A percentile compares a stretch with the other conserved stretches of the same genome.
phyloP scores from a whole-genome alignment of 495 filamentous ascomycete species.

The Sphaerosporella brunnea region DNA sequence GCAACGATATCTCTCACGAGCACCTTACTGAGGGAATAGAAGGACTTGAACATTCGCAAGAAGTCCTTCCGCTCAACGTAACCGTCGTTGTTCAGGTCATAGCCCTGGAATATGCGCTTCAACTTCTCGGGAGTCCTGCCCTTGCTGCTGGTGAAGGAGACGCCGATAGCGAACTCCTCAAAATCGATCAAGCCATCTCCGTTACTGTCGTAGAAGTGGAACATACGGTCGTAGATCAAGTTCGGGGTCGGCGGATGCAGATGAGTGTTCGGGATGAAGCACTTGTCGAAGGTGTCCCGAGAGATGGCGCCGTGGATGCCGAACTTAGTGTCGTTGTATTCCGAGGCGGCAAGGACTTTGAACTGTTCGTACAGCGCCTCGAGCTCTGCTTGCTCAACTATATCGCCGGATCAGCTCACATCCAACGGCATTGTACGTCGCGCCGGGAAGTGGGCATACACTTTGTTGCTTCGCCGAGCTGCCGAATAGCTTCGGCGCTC shows the following conservation, averaged over 20 bases:
- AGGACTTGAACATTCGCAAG: conserved; percentile 74
- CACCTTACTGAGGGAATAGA: conserved; percentile 70
- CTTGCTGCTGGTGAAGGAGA: conserved; percentile 65
- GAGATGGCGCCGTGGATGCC: conserved; percentile 68
- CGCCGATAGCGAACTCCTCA: conserved; percentile 68
- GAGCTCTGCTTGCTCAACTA: conserved; percentile 57
- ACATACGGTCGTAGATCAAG: conserved; percentile 86
- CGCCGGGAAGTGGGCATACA: conserved; percentile 25
- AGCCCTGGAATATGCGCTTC: conserved; percentile 63
- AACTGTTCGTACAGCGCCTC: conserved; percentile 95
- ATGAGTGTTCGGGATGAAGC: conserved; percentile 68
- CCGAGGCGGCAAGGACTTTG: conserved; percentile 69
- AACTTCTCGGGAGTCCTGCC: conserved; percentile 42
- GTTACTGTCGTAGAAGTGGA: conserved; percentile 88
- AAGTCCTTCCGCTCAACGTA: conserved; percentile 79
- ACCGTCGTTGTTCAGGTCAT: conserved; percentile 81
- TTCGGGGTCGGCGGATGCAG: conserved; percentile 60
- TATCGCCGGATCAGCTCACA: conserved; percentile 3
- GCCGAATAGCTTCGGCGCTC: conserved; percentile 41
- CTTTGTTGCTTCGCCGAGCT: conserved; percentile 50
- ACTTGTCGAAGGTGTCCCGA: conserved; percentile 73
- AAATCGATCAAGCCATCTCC: conserved; percentile 82
- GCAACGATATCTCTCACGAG: conserved; percentile 70
- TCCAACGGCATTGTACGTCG: not conserved
- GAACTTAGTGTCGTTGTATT: conserved; percentile 70